Base-by-base conservation (phyloP, 2,329 filamentous ascomycete genomes). In the Fusarium sp. region DNA sequence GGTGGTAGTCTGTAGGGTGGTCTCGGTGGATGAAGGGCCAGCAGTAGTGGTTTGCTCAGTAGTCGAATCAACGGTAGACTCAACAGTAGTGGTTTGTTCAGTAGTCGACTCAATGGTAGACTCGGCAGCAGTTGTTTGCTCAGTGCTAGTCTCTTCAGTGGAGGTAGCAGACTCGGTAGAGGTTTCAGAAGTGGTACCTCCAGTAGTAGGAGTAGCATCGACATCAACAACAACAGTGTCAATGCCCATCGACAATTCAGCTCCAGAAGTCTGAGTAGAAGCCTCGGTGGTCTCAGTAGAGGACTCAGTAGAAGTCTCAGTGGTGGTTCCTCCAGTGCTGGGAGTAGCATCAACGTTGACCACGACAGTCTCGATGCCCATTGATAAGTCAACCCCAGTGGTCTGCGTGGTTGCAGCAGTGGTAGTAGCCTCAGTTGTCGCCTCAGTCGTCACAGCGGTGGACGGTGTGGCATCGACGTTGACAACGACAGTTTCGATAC, bases 311-410 rank as follows among this genome's bases (percentile, higher is more conserved):
- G 45, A 32, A 12, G 47, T 43, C 19, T 56, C 38, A 20, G 53
- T 43, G 24, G 53, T 43, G 4, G 53, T 53, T 19, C 12, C 47
- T 17, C 38, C 38, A 4, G 28, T 42, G 10, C 47, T 28, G 7
- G 38, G 36, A 24, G 36, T 56, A 1, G 47, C 53, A n/a, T 56
- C 47, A 2, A 56, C 28, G 7, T 26, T 11, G 4, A 56, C 24
- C 3, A 56, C 47, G 1, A 56, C 32, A 4, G 53, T 56, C 2
- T 53, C 48, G 3, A 56, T 34, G 10, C 34, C 47, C 53, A 56
- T 56, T 4, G 53, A 28, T 6, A 52, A 3, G 2, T 20, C 19
- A 15, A 12, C 28, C 3, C 24, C 47, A 1, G 47, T 43, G 7
- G 53, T 53, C 47, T 56, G 11, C 4, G 53, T 56, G 20, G 45